Percentiles rank a stretch among this genome's conserved stretches.
phyloP scores from a whole-genome alignment of 495 filamentous ascomycete genomes.

The Cladorrhinum samala region DNA sequence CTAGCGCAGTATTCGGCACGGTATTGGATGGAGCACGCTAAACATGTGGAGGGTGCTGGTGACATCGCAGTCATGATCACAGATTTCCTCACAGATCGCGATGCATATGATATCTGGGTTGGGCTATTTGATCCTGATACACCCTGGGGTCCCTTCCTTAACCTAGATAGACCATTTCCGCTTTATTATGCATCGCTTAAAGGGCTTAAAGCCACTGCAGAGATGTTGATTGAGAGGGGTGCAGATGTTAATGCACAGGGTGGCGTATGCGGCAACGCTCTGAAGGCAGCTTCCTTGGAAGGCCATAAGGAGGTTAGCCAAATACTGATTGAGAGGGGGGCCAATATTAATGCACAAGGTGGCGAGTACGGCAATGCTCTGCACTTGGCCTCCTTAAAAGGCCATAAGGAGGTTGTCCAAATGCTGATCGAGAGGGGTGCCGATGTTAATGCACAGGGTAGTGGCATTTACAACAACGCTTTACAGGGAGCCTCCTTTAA shows the following conservation, averaged over 20 bases:
- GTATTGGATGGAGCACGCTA: conserved; percentile 25
- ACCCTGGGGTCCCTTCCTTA: conserved; percentile 1
- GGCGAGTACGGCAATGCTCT: conserved; percentile 18
- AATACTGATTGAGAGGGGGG: conserved; percentile 9
- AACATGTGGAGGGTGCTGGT: conserved; percentile 3
- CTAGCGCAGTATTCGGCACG: conserved; percentile 21
- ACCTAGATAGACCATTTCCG: neutral
- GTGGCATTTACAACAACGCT: neutral
- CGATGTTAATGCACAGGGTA: neutral
- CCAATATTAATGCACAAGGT: conserved; percentile 20
- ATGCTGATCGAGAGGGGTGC: conserved; percentile 4
- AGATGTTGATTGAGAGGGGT: conserved; percentile 6
- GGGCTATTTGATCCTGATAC: conserved; percentile 1
- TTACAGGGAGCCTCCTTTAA: neutral
- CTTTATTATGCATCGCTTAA: conserved; percentile 15
- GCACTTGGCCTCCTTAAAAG: conserved; percentile 13
- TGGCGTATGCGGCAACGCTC: conserved; percentile 15
- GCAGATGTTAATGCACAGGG: conserved; percentile 23
- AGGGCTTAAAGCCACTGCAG: conserved; percentile 9
- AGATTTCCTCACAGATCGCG: neutral
- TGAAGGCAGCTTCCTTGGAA: conserved; percentile 15
- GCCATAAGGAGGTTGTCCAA: conserved; percentile 9
- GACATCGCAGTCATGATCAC: conserved; percentile 4
- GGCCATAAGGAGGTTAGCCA: conserved; percentile 8
- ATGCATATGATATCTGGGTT: conserved; percentile 1